Evolutionary conservation across 108 stramenopile species (phyloP).

Genomic region (Seminavis robusta): DNA sequence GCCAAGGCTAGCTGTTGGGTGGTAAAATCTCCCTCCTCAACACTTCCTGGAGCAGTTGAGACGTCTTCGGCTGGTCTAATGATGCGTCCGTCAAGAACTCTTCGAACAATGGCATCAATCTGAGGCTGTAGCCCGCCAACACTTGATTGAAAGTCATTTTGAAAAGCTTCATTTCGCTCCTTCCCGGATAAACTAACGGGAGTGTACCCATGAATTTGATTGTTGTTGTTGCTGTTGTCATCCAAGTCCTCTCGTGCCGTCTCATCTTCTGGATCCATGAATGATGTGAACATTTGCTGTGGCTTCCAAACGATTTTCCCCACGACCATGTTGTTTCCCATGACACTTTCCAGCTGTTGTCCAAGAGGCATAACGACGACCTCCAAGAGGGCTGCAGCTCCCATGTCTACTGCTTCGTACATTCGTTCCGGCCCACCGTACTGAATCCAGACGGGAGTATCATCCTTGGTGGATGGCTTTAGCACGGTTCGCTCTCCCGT

Average conservation of each 20-base stretch:
- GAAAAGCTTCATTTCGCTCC: slow-evolving; percentile 60
- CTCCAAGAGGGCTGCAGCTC: slow-evolving; percentile 65
- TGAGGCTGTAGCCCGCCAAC: slow-evolving; percentile 70
- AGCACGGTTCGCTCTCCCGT: slow-evolving; percentile 44
- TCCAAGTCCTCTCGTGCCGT: not conserved
- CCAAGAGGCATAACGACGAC: slow-evolving; percentile 58
- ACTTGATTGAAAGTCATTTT: slow-evolving; percentile 40
- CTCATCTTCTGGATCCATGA: slow-evolving; percentile 10
- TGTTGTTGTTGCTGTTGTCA: slow-evolving; percentile 1
- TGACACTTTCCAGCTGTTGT: slow-evolving; percentile 28
- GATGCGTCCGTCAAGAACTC: slow-evolving; percentile 70
- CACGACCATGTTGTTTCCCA: slow-evolving; percentile 52
- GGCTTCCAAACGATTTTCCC: slow-evolving; percentile 46
- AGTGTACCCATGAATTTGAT: slow-evolving; percentile 4
- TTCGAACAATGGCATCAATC: slow-evolving; percentile 75
- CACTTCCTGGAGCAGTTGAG: not conserved
- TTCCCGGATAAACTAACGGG: slow-evolving; percentile 47
- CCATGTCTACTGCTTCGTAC: slow-evolving; percentile 77
- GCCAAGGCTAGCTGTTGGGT: slow-evolving; percentile 16
- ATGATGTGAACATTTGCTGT: slow-evolving; percentile 34
- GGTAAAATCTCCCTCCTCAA: slow-evolving; percentile 26
- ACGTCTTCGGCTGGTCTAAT: slow-evolving; percentile 45
- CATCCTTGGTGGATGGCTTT: slow-evolving; percentile 16
- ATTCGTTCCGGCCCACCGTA: slow-evolving; percentile 69
- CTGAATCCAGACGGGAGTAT: slow-evolving; percentile 66